Evolutionary conservation across 768 basidiomycete species (phyloP).

Genomic region (Mycena olivaceomarginata): DNA sequence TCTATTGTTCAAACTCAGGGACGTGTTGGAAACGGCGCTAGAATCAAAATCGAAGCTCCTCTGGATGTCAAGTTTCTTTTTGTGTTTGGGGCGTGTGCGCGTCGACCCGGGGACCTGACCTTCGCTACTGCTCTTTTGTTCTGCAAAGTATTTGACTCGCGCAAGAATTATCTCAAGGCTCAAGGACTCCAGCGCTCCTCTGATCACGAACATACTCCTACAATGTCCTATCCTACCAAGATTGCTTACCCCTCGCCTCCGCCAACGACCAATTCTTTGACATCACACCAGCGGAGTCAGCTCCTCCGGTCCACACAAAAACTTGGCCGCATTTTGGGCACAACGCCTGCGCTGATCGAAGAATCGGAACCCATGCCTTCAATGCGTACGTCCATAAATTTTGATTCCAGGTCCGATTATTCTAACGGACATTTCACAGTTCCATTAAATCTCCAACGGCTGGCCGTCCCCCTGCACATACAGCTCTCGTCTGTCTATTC

Average conservation of each 20-base stretch:
- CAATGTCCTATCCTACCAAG: conserved; percentile 51
- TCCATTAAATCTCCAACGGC: conserved; percentile 44
- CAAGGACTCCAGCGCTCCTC: conserved; percentile 5
- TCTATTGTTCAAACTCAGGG: background rate
- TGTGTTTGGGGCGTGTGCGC: conserved; percentile 28
- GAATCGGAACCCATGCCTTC: conserved; percentile 40
- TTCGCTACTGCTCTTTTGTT: conserved; percentile 29
- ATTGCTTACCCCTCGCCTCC: conserved; percentile 69
- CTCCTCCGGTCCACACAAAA: conserved; percentile 77
- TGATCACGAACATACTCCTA: conserved; percentile 10
- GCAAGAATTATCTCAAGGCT: background rate
- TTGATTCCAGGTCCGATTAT: background rate
- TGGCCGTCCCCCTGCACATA: conserved; percentile 40
- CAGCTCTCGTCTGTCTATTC: conserved; percentile 40
- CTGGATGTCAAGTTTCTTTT: conserved; percentile 2
- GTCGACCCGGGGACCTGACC: background rate
- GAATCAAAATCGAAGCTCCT: conserved; percentile 3
- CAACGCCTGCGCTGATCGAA: conserved; percentile 76
- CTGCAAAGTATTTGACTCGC: conserved; percentile 29
- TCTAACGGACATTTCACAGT: conserved; percentile 15
- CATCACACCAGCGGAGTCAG: conserved; percentile 70
- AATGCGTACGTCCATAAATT: conserved; percentile 20
- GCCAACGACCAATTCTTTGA: conserved; percentile 75
- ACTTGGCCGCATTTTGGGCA: conserved; percentile 75
- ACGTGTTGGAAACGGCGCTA: background rate